Evolutionary conservation across 176 grass and related monocot species (phyloP).

Genomic region (Dactylis glomerata): DNA sequence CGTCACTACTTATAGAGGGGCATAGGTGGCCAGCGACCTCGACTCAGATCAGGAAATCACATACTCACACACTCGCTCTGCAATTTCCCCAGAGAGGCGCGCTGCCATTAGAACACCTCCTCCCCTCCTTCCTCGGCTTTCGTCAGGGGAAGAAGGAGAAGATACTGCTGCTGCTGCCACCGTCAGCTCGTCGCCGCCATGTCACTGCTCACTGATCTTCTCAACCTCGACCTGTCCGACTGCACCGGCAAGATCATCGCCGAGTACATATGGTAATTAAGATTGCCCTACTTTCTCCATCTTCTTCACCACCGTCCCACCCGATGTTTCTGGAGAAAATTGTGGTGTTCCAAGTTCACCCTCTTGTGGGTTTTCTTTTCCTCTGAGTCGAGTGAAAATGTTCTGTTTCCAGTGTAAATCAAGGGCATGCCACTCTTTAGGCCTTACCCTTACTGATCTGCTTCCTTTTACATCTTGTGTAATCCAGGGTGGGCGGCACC

Average conservation of each 20-base stretch:
- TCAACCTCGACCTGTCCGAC: constrained; percentile 59
- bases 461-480: background rate
- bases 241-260: constrained; percentile 68
- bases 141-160: background rate
- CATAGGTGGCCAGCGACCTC: background rate
- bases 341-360: background rate
- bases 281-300: background rate
- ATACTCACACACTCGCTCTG: background rate
- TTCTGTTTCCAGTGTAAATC: background rate
- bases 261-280: constrained; percentile 69
- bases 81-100: background rate
- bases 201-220: constrained; percentile 38
- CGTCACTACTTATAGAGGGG: constrained; percentile 5
- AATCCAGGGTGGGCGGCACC: constrained; percentile 72
- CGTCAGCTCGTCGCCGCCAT: constrained; percentile 5
- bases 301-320: background rate
- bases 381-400: background rate
- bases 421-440: too few species aligned
- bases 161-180: too few species aligned
- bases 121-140: background rate
- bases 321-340: background rate
- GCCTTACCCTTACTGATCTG: background rate
- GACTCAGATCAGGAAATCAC: background rate
- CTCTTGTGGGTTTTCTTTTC: background rate
- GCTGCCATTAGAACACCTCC: background rate